These are phyloP conservation scores for Metarhizium brunneum DNA, from an alignment of 2,329 filamentous ascomycete species.

Conservation along the genomic window DNA sequence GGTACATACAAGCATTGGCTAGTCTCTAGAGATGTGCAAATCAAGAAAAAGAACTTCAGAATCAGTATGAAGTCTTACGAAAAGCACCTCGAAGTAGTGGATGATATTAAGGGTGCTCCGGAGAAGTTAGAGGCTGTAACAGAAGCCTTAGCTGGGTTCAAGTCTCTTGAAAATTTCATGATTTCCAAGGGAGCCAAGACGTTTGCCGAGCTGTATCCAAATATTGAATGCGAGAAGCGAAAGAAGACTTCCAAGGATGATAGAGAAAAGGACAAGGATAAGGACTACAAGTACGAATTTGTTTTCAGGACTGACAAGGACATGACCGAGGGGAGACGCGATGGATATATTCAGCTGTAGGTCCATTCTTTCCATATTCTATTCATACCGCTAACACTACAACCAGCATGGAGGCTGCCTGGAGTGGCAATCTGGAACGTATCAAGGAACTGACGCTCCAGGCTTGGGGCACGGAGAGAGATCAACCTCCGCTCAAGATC, in stretches of 20 bases:
- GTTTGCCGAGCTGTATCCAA: slow-evolving; percentile 55
- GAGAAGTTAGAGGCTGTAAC: slow-evolving; percentile 50
- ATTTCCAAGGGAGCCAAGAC: slow-evolving; percentile 53
- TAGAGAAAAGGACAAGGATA: slow-evolving; percentile 6
- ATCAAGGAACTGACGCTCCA: slow-evolving; percentile 57
- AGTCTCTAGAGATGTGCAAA: slow-evolving; percentile 29
- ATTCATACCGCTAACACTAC: background rate
- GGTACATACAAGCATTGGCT: slow-evolving; percentile 54
- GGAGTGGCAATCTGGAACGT: slow-evolving; percentile 55
- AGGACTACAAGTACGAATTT: slow-evolving; percentile 39
- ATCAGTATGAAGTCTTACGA: slow-evolving; percentile 20
- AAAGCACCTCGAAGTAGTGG: slow-evolving; percentile 11
- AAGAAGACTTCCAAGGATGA: slow-evolving; percentile 1
- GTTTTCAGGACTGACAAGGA: slow-evolving; percentile 43
- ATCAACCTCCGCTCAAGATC: slow-evolving; percentile 54
- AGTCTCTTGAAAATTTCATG: slow-evolving; percentile 45
- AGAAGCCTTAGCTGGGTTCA: slow-evolving; percentile 39
- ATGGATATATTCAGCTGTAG: slow-evolving; percentile 56
- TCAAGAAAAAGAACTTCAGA: slow-evolving; percentile 21
- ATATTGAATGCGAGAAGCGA: slow-evolving; percentile 23
- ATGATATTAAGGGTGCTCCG: slow-evolving; percentile 13
- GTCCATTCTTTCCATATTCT: slow-evolving; percentile 15
- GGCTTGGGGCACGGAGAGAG: slow-evolving; percentile 43
- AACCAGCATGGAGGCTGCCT: slow-evolving; percentile 59
- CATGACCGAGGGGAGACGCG: slow-evolving; percentile 43